phyloP scores from a whole-genome alignment of 129 eudicot genomes.

The Flaveria trinervia region DNA sequence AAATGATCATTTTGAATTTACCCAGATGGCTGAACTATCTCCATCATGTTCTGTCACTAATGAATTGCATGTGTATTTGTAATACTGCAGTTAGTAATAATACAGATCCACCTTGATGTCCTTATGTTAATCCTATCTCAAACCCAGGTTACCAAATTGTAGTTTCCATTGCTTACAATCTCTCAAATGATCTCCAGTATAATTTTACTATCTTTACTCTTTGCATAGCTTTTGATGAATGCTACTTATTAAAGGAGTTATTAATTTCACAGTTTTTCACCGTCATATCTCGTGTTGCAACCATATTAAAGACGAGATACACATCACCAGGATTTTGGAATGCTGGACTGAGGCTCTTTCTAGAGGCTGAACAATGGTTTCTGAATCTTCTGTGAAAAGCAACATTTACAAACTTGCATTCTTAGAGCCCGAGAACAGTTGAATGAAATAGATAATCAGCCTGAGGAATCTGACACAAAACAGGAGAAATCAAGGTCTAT shows the following conservation, averaged over 20 bases:
- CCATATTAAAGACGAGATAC: conserved; percentile 84
- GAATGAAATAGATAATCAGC: conserved; percentile 51
- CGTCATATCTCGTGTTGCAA: conserved; percentile 81
- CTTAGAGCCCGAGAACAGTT: conserved; percentile 62
- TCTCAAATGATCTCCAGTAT: background rate
- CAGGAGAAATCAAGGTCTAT: conserved; percentile 52
- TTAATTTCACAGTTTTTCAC: conserved; percentile 61
- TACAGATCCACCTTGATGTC: background rate
- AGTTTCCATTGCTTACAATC: background rate
- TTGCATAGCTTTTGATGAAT: background rate
- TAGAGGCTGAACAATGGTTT: conserved; percentile 59
- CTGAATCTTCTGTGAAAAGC: conserved; percentile 55
- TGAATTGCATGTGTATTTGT: background rate
- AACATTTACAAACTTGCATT: conserved; percentile 64
- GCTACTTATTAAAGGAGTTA: background rate
- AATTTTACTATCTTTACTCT: background rate
- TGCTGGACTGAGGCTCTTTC: conserved; percentile 78
- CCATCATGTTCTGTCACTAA: background rate
- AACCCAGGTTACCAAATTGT: background rate
- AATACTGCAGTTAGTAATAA: background rate
- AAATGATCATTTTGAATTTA: background rate
- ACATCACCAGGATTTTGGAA: conserved; percentile 83
- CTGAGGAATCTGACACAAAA: conserved; percentile 51
- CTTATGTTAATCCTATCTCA: background rate
- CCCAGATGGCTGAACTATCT: background rate